Evolutionary conservation across 2,329 filamentous ascomycete genomes (phyloP), one percentile per base, ranked within the genome.

Genomic region (Dendryphion nanum): DNA sequence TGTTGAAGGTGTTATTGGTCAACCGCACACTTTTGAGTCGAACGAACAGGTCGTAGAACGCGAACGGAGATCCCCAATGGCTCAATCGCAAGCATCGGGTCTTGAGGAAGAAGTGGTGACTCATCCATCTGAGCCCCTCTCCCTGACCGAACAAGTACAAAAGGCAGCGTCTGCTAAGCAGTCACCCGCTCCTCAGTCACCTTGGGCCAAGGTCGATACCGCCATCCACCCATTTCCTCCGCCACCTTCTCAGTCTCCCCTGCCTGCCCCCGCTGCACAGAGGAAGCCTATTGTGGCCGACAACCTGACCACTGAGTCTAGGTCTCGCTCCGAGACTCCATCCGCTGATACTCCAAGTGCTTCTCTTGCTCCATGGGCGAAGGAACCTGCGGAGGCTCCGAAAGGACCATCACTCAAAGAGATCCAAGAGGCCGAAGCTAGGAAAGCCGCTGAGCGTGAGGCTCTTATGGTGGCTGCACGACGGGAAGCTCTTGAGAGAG

Each of bases 381-480:
- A 93, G 64, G 89, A 97, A 48, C 78, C 79, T 3, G 69, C 73
- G 28, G 84, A 86, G 33, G 70, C 75, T 4, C 81, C 87, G 28
- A 94, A 87, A 66, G 90, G 89, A 0, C 93, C 91, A 2, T 96
- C 90, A 43, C 73, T 98, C 46, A 95, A 89, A 69, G 90, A 98
- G 61, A 98, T 98, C 17, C 93, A 98, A 64, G 91, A 95, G 65
- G 85, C 88, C 4, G 93, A 98, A 65, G 91, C 91, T 23, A 88
- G 86, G 59, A 94, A 93, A 63, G 90, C 90, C 8, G 91, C 91
- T 35, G 87, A 94, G 68, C 83, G 81, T 10, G 91, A 97, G 59
- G 89, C 93, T 58, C 71, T 82, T 37, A 89, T 87, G 13, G 82
- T 83, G 23, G 85, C 87, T 29, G 78, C 85, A 43, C 85, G 90